Percentiles rank a stretch among this genome's conserved stretches.
These are phyloP conservation scores for Amesomyces nigricolor DNA, from an alignment of 2,329 filamentous ascomycete species.

Conservation along the genomic window DNA sequence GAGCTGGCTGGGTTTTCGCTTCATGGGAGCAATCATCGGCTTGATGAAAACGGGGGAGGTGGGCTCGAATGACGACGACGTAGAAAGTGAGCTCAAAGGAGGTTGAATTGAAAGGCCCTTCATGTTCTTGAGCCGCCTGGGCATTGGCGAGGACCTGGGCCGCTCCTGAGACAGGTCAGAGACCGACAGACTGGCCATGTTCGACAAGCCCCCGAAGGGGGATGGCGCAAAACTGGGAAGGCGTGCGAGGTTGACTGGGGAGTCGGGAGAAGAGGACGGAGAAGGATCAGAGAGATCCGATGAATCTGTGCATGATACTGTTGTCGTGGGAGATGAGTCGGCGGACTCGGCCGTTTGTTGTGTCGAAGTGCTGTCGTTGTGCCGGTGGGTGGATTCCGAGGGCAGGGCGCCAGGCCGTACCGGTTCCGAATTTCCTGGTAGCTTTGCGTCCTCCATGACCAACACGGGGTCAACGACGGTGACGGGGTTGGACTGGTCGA, in stretches of 20 bases:
- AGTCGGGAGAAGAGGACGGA: constrained; percentile 87
- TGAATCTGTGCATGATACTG: constrained; percentile 86
- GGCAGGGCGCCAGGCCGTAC: constrained; percentile 39
- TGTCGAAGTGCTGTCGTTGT: constrained; percentile 72
- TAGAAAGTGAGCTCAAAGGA: constrained; percentile 45
- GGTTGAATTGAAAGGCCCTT: constrained; percentile 78
- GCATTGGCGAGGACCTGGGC: constrained; percentile 63
- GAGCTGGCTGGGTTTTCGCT: constrained; percentile 70
- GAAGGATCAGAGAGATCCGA: constrained; percentile 86
- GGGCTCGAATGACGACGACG: constrained; percentile 56
- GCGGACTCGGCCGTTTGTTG: constrained; percentile 75
- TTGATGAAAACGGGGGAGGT: constrained; percentile 75
- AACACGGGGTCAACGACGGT: constrained; percentile 51
- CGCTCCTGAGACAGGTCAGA: constrained; percentile 43
- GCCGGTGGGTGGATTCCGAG: constrained; percentile 55
- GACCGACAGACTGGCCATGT: constrained; percentile 45
- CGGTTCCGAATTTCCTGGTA: constrained; percentile 31
- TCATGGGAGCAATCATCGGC: constrained; percentile 64
- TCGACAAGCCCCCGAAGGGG: constrained; percentile 43
- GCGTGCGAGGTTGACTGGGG: constrained; percentile 68
- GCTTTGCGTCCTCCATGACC: constrained; percentile 38
- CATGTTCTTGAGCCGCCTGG: constrained; percentile 71
- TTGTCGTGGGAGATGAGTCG: constrained; percentile 92
- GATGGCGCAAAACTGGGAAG: constrained; percentile 63
- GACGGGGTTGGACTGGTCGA: constrained; percentile 48